Base-by-base conservation (phyloP, 345 rosid species). In the Noccaea bulbosa region DNA sequence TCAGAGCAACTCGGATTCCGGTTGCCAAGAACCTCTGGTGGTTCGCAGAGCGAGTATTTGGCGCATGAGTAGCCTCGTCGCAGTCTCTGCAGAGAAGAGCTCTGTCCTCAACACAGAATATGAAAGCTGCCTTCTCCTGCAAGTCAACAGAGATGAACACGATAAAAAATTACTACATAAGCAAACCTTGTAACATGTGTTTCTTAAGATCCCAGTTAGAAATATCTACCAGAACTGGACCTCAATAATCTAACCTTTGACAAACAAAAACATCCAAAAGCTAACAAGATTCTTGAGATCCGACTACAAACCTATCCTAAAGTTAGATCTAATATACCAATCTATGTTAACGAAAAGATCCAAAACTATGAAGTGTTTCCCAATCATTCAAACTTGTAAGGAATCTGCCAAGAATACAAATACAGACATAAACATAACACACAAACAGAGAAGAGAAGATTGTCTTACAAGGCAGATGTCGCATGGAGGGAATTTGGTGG, bases 51-150 rank as follows among this genome's bases (percentile, higher is more conserved):
- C 84, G 96, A 72, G 85, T 91, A 52, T 89, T 85, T 4, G 88
- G 83, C 4, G 90, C 80, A 80, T 94, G 99, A 44, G 91, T 84
- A 0, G 92, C 83, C 49, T 87, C 89, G 24, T 94, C 96, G 3
- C 99, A 94, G 60, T 91, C 93, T 83, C 72, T 83, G 50, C 99
- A 94, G 63, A 94, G 83, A 35, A 94, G 93, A 15, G 97, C 96
- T 74, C 96, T 87, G 73, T 94, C 99, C 77, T 94, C 99, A 10
- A 94, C 97, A 69, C 99, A 94, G 83, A 91, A 94, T 56, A 91
- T 91, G 83, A 94, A 89, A 48, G 99, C 99, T 20, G 93, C 49
- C 85, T 88, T 94, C 81, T 91, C 99, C 97, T 94, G 89, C 48
- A 73, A 75, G 74, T 75, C 11, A 75, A 53, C 49, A 61, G 45